Base-by-base conservation (phyloP, 2,329 filamentous ascomycete species). In the Aspergillus fumigatus region DNA sequence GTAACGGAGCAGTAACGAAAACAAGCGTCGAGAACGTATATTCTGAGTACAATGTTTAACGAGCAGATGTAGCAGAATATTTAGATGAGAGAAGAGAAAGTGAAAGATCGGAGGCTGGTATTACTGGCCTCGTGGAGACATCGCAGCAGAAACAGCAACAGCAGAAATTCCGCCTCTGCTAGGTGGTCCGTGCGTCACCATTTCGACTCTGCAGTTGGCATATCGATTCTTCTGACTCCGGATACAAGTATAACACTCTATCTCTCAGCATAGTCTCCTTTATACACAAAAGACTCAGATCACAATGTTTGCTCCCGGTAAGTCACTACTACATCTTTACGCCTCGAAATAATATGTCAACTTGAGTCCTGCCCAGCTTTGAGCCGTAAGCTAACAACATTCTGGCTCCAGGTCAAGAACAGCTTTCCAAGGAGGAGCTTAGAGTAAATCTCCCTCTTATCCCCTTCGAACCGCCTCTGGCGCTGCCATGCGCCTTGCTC, bases 351-450 rank as follows among this genome's bases (percentile, higher is more conserved):
- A 14, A 38, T 38, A 5, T 38, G 32, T 7, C 32, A 17, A 14
- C 32, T 38, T 14, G 14, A 17, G 14, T 38, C 6, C 32, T 38
- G 14, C 32, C 32, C 32, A 7, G 32, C 32, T 35, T 35, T 17
- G 14, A 6, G 14, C 32, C 2, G 32, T 43, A 10, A 8, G 10
- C 40, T 51, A 29, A 58, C 45, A 29, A 58, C 45, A 7, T 54
- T n/a, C 49, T 48, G 17, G 25, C 4, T 48, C 19, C 54, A 77
- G 75, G 72, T 56, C 72, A 73, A 52, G 74, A 79, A 71, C 75
- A 76, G 67, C 67, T 75, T 63, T 78, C 76, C 55, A 73, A 76
- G 66, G 75, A 76, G 67, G 73, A 79, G 66, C 73, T 79, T 61
- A 73, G 71, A 68, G 76, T 78, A 66, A 54, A 49, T 47, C 47